Conservation (phyloP, 345 rosid species). For the Gossypium ekmanianum region DNA sequence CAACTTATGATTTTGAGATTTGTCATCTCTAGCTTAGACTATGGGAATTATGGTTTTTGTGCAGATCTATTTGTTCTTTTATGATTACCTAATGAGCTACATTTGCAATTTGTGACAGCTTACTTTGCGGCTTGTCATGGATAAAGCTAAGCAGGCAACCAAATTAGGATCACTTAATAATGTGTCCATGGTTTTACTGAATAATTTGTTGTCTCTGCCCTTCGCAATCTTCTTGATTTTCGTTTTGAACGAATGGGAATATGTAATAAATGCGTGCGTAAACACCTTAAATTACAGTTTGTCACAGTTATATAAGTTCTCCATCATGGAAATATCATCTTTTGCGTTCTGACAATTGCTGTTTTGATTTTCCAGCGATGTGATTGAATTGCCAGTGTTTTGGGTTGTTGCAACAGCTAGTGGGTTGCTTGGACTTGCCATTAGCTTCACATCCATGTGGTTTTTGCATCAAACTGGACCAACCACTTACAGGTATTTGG, state of each 20-base stretch:
- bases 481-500: constrained; percentile 68
- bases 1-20: constrained; percentile 10
- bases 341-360: constrained; percentile 3
- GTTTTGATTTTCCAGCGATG: constrained; percentile 50
- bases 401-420: constrained; percentile 86
- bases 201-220: constrained; percentile 79
- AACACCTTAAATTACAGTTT: not conserved
- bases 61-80: not conserved
- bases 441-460: constrained; percentile 97
- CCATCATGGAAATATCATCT: not conserved
- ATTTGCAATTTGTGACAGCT: constrained; percentile 48
- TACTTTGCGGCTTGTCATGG: constrained; percentile 72
- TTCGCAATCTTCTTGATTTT: constrained; percentile 61
- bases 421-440: constrained; percentile 85
- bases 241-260: constrained; percentile 68
- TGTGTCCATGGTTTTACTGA: constrained; percentile 88
- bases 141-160: constrained; percentile 79
- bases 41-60: constrained; percentile 5
- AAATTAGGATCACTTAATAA: constrained; percentile 74
- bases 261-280: constrained; percentile 64
- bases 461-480: constrained; percentile 93
- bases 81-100: constrained; percentile 8
- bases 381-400: constrained; percentile 63
- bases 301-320: not conserved
- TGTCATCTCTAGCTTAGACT: constrained; percentile 14